Percentiles rank a stretch among this genome's conserved stretches.
phyloP scores from a whole-genome alignment of 441 rosid species.

The Populus tomentosa region DNA sequence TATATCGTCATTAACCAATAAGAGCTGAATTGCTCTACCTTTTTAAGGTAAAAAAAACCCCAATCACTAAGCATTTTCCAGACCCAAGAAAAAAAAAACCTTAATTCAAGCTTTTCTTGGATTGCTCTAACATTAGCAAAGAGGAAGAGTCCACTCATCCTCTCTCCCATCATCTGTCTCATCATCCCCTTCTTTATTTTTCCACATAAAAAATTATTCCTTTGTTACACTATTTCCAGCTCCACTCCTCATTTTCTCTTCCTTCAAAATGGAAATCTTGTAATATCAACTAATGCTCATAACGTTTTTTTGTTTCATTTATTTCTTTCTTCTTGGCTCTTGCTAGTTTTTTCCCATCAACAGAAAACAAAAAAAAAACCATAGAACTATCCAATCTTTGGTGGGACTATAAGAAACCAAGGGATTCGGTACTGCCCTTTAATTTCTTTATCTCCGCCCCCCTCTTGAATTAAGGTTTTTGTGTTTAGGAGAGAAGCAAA shows the following conservation, averaged over 20 bases:
- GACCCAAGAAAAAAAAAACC: neutral
- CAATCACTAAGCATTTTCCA: slow-evolving; percentile 13
- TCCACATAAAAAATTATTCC: slow-evolving; percentile 1
- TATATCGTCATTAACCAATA: neutral
- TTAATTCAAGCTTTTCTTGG: slow-evolving; percentile 1
- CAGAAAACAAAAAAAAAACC: neutral
- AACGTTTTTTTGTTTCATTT: neutral
- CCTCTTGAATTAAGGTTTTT: neutral
- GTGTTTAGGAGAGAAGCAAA: neutral
- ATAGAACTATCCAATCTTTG: neutral
- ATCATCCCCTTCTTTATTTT: slow-evolving; percentile 2
- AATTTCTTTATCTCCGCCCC: neutral
- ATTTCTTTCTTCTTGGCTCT: neutral
- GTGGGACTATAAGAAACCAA: neutral
- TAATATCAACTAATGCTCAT: slow-evolving; percentile 16
- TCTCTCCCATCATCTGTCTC: slow-evolving; percentile 23
- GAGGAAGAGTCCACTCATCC: slow-evolving; percentile 10
- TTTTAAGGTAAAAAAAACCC: slow-evolving; percentile 12
- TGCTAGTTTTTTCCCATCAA: neutral
- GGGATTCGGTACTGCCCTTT: neutral
- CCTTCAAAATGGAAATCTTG: slow-evolving; percentile 21
- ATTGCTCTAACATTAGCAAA: slow-evolving; percentile 6
- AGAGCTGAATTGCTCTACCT: slow-evolving; percentile 11
- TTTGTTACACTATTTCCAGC: slow-evolving; percentile 14
- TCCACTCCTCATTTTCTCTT: neutral